Conservation (phyloP, 176 grass and related monocot genomes). For the Stipa capillata region DNA sequence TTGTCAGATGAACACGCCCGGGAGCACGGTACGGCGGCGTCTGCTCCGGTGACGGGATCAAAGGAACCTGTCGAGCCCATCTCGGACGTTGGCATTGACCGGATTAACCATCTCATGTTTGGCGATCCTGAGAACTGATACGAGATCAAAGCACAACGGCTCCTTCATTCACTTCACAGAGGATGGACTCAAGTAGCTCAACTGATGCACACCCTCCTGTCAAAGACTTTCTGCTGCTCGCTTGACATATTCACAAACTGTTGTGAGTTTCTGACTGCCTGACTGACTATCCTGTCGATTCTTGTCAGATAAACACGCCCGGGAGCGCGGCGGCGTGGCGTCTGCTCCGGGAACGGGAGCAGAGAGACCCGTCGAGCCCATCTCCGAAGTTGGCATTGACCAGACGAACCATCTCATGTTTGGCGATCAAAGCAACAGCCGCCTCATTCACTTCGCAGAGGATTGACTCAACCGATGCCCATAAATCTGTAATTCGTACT, state of each 20-base stretch:
- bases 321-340: conserved; percentile 5
- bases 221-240: too few relatives aligned
- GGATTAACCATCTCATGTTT: conserved; percentile 25
- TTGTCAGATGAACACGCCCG: conserved; percentile 50
- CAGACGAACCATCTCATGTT: conserved; percentile 29
- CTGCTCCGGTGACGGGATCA: too few relatives aligned
- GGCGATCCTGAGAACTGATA: too few relatives aligned
- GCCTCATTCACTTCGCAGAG: background rate
- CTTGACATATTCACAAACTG: background rate
- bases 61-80: conserved; percentile 25
- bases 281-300: background rate
- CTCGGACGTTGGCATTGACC: conserved; percentile 11
- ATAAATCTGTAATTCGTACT: background rate
- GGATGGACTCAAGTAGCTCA: too few relatives aligned
- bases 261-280: background rate
- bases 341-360: background rate
- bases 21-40: too few relatives aligned
- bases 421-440: background rate
- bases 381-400: conserved; percentile 23
- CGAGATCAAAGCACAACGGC: too few relatives aligned
- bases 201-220: too few relatives aligned
- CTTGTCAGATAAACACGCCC: conserved; percentile 48
- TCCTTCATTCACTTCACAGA: too few relatives aligned
- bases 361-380: conserved; percentile 20
- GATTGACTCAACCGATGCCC: background rate